Evolutionary conservation across 2,329 filamentous ascomycete genomes (phyloP).

Genomic region (Cryphonectria radicalis): DNA sequence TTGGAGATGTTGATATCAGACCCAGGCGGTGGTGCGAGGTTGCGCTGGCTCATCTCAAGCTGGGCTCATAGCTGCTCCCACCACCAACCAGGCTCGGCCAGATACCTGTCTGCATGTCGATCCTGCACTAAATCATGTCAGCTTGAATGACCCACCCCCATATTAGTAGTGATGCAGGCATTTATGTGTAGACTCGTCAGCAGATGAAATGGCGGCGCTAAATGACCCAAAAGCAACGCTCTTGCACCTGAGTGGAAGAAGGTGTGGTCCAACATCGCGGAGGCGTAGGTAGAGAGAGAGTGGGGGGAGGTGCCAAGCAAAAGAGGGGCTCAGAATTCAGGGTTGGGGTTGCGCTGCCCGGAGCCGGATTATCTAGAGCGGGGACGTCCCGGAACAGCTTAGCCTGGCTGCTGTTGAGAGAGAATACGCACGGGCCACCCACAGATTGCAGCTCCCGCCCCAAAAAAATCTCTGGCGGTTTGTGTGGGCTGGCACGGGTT

Average conservation of each 20-base stretch:
- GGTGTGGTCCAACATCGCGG: neutral
- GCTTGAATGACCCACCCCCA: neutral
- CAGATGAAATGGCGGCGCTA: neutral
- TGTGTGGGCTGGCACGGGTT: conserved; percentile 9
- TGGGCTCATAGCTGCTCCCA: neutral
- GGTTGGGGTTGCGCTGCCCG: neutral
- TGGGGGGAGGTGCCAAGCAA: neutral
- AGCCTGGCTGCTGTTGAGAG: neutral
- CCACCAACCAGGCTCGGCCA: neutral
- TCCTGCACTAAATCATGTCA: neutral
- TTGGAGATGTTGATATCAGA: neutral
- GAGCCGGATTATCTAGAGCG: conserved; percentile 19
- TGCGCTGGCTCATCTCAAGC: neutral
- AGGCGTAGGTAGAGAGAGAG: neutral
- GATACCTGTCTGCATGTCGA: neutral
- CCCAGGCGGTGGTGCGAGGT: neutral
- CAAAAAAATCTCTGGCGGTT: conserved; percentile 19
- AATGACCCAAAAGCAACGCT: no score
- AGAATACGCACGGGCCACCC: conserved; percentile 16
- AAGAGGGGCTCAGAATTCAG: neutral
- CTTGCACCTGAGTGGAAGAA: neutral
- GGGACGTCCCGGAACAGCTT: conserved; percentile 4
- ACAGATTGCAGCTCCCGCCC: conserved; percentile 18
- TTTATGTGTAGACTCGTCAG: neutral
- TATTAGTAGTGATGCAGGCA: neutral